Evolutionary conservation across 2,329 filamentous ascomycete genomes (phyloP).

Genomic region (Chrysoporthe austroafricana): DNA sequence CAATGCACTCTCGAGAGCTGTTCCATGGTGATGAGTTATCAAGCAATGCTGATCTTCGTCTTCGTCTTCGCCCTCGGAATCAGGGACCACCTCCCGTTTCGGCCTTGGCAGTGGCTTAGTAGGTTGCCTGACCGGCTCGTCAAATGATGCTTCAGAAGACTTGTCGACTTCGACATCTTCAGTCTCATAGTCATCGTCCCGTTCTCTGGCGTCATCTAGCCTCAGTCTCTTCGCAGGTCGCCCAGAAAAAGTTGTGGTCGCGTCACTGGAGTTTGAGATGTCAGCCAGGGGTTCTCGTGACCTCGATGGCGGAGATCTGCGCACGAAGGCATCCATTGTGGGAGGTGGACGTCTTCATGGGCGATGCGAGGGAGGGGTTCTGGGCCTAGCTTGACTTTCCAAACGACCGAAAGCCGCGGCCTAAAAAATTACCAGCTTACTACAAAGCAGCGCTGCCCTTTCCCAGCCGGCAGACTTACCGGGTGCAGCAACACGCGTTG

Average conservation of each 20-base stretch:
- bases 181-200: slow-evolving; percentile 37
- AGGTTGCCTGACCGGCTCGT: slow-evolving; percentile 11
- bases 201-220: slow-evolving; percentile 32
- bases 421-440: neutral
- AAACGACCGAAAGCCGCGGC: neutral
- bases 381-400: neutral
- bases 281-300: slow-evolving; percentile 28
- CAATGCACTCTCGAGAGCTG: slow-evolving; percentile 73
- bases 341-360: neutral
- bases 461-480: neutral
- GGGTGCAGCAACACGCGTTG: neutral
- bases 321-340: slow-evolving; percentile 37
- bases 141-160: slow-evolving; percentile 24
- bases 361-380: neutral
- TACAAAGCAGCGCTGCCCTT: neutral
- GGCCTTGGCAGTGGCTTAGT: neutral
- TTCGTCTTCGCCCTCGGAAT: slow-evolving; percentile 34
- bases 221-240: slow-evolving; percentile 43
- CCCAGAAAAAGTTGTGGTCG: slow-evolving; percentile 27
- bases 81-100: slow-evolving; percentile 20
- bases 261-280: slow-evolving; percentile 28
- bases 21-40: slow-evolving; percentile 41
- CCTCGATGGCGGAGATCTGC: slow-evolving; percentile 29
- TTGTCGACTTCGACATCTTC: slow-evolving; percentile 34
- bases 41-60: slow-evolving; percentile 29